Conservation (phyloP, 1,284 basidiomycete genomes). For the Boletellus sp. region DNA sequence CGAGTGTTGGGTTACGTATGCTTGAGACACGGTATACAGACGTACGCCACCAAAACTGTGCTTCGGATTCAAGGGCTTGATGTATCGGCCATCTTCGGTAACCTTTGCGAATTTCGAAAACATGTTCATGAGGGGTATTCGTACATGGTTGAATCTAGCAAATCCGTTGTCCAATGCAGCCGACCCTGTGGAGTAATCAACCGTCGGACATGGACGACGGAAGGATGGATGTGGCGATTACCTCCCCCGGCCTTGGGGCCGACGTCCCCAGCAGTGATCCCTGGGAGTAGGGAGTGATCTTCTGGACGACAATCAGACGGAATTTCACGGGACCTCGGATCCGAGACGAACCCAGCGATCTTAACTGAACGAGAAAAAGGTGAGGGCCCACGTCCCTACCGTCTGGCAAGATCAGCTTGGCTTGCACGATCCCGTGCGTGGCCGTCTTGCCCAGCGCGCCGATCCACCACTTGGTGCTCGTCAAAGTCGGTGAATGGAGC, state of each 20-base stretch:
- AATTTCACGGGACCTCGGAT: neutral
- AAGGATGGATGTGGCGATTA: slow-evolving; percentile 15
- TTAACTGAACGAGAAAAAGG: slow-evolving; percentile 70
- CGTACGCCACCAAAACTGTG: slow-evolving; percentile 74
- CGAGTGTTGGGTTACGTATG: neutral
- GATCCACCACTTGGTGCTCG: slow-evolving; percentile 84
- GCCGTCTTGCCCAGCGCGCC: slow-evolving; percentile 70
- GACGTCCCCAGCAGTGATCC: slow-evolving; percentile 73
- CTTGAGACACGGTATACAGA: slow-evolving; percentile 28
- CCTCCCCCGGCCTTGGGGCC: slow-evolving; percentile 39
- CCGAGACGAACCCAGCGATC: slow-evolving; percentile 47
- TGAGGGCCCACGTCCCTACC: slow-evolving; percentile 72
- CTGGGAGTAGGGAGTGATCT: slow-evolving; percentile 58
- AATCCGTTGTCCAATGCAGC: slow-evolving; percentile 69
- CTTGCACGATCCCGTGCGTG: slow-evolving; percentile 78
- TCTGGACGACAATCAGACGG: slow-evolving; percentile 37
- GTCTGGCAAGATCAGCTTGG: slow-evolving; percentile 64
- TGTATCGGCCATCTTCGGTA: slow-evolving; percentile 63
- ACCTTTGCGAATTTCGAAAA: slow-evolving; percentile 73
- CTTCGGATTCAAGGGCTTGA: slow-evolving; percentile 70
- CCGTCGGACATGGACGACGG: neutral
- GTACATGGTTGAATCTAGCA: slow-evolving; percentile 64
- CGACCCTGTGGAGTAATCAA: slow-evolving; percentile 40
- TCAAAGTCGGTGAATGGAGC: slow-evolving; percentile 73
- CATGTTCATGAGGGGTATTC: slow-evolving; percentile 76